Conservation (phyloP, 2,329 filamentous ascomycete genomes). For the Calcarisporium arbuscula region DNA sequence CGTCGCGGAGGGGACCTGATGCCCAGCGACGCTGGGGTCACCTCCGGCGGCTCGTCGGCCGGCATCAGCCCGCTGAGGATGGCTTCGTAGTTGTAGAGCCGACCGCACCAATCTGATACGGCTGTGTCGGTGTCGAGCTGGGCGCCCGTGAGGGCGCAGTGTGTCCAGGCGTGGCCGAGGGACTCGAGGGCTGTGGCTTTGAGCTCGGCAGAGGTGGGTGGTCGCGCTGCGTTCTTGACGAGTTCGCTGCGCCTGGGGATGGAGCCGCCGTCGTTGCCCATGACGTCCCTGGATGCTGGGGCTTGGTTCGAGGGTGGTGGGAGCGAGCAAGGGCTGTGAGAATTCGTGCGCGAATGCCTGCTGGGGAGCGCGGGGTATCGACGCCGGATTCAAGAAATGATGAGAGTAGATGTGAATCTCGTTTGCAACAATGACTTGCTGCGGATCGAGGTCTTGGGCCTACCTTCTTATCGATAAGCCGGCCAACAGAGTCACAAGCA, state of each 20-base stretch:
- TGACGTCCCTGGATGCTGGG: slow-evolving; percentile 31
- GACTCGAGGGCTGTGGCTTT: slow-evolving; percentile 85
- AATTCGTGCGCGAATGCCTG: too few species aligned
- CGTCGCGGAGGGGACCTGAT: slow-evolving; percentile 82
- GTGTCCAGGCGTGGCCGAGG: slow-evolving; percentile 78
- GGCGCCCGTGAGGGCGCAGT: slow-evolving; percentile 78
- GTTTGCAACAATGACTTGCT: too few species aligned
- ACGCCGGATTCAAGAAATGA: too few species aligned
- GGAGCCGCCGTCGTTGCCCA: slow-evolving; percentile 97
- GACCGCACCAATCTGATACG: slow-evolving; percentile 78
- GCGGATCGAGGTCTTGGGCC: too few species aligned
- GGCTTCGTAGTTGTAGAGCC: slow-evolving; percentile 91
- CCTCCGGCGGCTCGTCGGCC: slow-evolving; percentile 50
- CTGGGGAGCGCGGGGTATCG: too few species aligned
- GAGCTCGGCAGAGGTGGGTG: slow-evolving; percentile 74
- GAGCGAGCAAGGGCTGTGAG: too few species aligned
- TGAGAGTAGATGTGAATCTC: too few species aligned
- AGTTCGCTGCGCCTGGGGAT: slow-evolving; percentile 95
- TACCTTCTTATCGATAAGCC: too few species aligned
- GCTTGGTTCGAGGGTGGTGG: too few species aligned
- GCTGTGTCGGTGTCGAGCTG: slow-evolving; percentile 63
- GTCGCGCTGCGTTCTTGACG: slow-evolving; percentile 84
- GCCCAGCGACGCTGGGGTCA: slow-evolving; percentile 41
- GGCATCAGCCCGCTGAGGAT: slow-evolving; percentile 60
- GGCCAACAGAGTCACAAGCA: too few species aligned